Evolutionary conservation across 208 protist genomes (phyloP).

Genomic region (Trypanosoma vivax): DNA sequence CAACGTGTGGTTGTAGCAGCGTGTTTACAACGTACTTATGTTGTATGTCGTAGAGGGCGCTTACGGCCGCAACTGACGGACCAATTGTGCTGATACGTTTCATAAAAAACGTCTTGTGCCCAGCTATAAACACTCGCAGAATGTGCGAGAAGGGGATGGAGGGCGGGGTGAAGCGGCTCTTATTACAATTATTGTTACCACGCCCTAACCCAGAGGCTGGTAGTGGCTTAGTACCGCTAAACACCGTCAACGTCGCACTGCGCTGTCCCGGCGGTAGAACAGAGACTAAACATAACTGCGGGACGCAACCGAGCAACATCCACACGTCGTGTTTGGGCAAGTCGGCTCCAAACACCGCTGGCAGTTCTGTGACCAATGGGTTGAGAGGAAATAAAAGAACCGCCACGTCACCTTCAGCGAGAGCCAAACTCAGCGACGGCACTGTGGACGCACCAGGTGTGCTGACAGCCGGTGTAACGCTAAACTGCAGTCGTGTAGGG

Average conservation of each 20-base stretch:
- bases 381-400: slow-evolving; percentile 54
- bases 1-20: slow-evolving; percentile 54
- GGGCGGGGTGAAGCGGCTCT: not conserved
- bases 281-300: slow-evolving; percentile 59
- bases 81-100: slow-evolving; percentile 42
- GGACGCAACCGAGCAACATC: slow-evolving; percentile 44
- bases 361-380: slow-evolving; percentile 20
- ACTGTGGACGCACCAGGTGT: not conserved
- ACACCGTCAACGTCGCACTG: slow-evolving; percentile 24
- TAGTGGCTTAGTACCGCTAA: slow-evolving; percentile 12
- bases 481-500: slow-evolving; percentile 11
- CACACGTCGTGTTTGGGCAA: slow-evolving; percentile 31
- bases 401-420: slow-evolving; percentile 60
- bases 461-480: not conserved
- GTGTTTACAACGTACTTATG: slow-evolving; percentile 43
- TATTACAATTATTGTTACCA: too few species aligned
- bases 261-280: slow-evolving; percentile 19
- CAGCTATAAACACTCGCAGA: slow-evolving; percentile 26
- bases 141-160: slow-evolving; percentile 47
- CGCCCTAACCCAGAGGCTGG: too few species aligned
- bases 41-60: slow-evolving; percentile 42
- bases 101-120: slow-evolving; percentile 30
- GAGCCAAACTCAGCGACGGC: slow-evolving; percentile 4
- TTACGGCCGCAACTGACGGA: slow-evolving; percentile 30
- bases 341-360: slow-evolving; percentile 14